Conservation (phyloP, 1,284 basidiomycete species). For the Puccinia coronata region DNA sequence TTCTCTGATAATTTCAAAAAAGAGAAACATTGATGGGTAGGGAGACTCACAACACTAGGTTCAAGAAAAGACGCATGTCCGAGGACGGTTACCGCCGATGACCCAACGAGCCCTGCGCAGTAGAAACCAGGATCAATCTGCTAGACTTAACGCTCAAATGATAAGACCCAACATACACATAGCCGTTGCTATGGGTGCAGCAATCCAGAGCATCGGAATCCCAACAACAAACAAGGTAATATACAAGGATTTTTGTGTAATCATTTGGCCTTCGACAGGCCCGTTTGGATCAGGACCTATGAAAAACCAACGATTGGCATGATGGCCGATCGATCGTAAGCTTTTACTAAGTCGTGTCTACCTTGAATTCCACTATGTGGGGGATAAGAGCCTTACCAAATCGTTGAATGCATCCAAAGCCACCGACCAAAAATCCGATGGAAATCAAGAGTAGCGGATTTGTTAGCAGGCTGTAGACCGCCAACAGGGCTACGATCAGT, state of each 20-base stretch:
- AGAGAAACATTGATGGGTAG: neutral
- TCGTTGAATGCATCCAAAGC: slow-evolving; percentile 84
- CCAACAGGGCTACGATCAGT: slow-evolving; percentile 75
- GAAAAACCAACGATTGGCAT: no score
- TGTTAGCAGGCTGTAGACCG: slow-evolving; percentile 84
- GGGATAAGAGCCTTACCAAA: slow-evolving; percentile 68
- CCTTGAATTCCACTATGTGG: neutral
- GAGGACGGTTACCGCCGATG: slow-evolving; percentile 63
- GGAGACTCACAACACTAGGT: slow-evolving; percentile 75
- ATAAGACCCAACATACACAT: slow-evolving; percentile 26
- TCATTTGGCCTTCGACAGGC: slow-evolving; percentile 36
- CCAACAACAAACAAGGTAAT: slow-evolving; percentile 61
- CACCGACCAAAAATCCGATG: slow-evolving; percentile 83
- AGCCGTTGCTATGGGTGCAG: slow-evolving; percentile 50
- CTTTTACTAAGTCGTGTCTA: slow-evolving; percentile 73
- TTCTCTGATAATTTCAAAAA: neutral
- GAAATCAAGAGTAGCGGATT: slow-evolving; percentile 79
- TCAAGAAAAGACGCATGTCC: slow-evolving; percentile 79
- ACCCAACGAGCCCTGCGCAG: slow-evolving; percentile 59
- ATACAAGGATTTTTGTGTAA: slow-evolving; percentile 65
- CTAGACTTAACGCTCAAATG: neutral
- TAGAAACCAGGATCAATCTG: neutral
- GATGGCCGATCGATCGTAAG: slow-evolving; percentile 66
- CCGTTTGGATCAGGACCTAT: slow-evolving; percentile 40
- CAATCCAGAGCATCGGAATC: slow-evolving; percentile 54